phyloP scores from a whole-genome alignment of 495 filamentous ascomycete genomes.

The Astrothelium macrocarpum region DNA sequence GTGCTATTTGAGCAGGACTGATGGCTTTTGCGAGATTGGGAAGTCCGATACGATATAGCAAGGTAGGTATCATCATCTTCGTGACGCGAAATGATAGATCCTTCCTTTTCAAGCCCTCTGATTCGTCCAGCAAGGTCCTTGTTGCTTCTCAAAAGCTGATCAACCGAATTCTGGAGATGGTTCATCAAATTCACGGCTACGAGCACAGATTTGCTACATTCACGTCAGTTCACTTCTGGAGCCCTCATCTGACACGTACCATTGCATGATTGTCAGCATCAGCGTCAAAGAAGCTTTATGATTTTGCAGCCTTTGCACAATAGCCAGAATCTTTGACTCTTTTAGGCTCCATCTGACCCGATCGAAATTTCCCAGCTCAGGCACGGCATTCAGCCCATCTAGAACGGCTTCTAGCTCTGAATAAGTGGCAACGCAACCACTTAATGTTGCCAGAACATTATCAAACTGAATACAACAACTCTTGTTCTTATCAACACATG shows the following conservation, averaged over 20 bases:
- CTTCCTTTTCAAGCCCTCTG: background rate
- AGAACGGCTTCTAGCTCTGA: constrained; percentile 8
- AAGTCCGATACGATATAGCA: background rate
- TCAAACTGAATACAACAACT: background rate
- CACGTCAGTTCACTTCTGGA: background rate
- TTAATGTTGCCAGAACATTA: background rate
- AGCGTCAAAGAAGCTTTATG: constrained; percentile 3
- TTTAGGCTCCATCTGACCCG: constrained; percentile 3
- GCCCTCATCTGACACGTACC: background rate
- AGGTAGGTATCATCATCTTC: background rate
- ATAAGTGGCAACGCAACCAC: constrained; percentile 5
- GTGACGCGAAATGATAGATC: background rate
- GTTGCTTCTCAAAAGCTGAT: constrained; percentile 2
- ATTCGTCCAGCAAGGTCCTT: background rate
- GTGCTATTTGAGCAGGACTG: background rate
- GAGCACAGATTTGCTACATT: background rate
- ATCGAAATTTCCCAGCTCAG: background rate
- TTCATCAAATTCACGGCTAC: background rate
- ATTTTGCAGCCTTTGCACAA: constrained; percentile 5
- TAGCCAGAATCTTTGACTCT: background rate
- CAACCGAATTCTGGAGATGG: background rate
- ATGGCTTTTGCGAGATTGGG: background rate
- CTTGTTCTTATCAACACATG: background rate
- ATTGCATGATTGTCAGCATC: constrained; percentile 5
- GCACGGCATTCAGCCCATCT: background rate